Percentiles rank a stretch among this genome's conserved stretches.
Evolutionary conservation across 1,139 yeast genomes (phyloP).

Genomic region (Kazachstania sp.): DNA sequence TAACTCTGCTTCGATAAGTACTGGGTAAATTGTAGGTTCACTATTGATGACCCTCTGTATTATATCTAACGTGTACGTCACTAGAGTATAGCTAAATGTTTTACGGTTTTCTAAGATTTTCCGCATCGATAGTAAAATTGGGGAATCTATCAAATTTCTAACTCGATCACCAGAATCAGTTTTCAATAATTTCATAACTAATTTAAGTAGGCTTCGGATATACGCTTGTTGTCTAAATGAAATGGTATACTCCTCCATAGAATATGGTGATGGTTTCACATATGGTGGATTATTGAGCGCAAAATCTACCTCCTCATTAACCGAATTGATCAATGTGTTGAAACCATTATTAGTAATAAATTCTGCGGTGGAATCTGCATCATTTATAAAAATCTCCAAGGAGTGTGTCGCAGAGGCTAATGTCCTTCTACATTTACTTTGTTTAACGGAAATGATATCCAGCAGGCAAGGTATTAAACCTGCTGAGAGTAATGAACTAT

Average conservation of each 20-base stretch:
- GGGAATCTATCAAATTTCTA: slow-evolving; percentile 79
- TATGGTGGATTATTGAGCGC: slow-evolving; percentile 50
- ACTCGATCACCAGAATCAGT: slow-evolving; percentile 77
- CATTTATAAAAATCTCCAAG: slow-evolving; percentile 46
- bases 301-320: slow-evolving; percentile 59
- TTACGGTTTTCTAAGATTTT: slow-evolving; percentile 49
- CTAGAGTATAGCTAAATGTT: slow-evolving; percentile 60
- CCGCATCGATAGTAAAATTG: slow-evolving; percentile 55
- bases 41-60: slow-evolving; percentile 72
- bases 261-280: slow-evolving; percentile 46
- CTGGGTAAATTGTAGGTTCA: slow-evolving; percentile 84
- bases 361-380: slow-evolving; percentile 41
- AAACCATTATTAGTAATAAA: slow-evolving; percentile 67
- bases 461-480: slow-evolving; percentile 64
- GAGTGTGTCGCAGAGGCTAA: slow-evolving; percentile 61
- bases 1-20: slow-evolving; percentile 70
- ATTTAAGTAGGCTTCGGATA: slow-evolving; percentile 46
- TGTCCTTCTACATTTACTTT: slow-evolving; percentile 45
- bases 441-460: slow-evolving; percentile 48
- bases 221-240: slow-evolving; percentile 59
- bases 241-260: slow-evolving; percentile 50
- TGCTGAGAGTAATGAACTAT: slow-evolving; percentile 48
- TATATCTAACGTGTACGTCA: slow-evolving; percentile 57
- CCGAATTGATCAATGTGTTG: slow-evolving; percentile 47
- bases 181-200: slow-evolving; percentile 56